Evolutionary conservation across 495 filamentous ascomycete species (phyloP), one percentile per base, ranked within the genome.

Genomic region (Friedmanniomyces endolithicus): DNA sequence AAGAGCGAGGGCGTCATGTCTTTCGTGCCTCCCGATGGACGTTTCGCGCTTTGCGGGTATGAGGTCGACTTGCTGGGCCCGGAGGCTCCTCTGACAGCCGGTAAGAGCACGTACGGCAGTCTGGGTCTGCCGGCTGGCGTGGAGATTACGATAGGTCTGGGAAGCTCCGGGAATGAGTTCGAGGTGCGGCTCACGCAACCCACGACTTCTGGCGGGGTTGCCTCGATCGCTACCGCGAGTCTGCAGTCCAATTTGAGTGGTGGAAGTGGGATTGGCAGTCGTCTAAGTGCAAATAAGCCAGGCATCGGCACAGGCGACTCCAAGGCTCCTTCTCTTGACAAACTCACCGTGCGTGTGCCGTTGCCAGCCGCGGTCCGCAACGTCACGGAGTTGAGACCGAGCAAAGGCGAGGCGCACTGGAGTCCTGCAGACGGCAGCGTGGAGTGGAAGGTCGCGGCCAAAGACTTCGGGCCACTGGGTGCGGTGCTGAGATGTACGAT

Each of bases 41-140:
- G 86, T n/a, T 98, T 97, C 65, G 86, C 92, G 12, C 76, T 98
- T 9, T 88, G 88, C 24, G 89, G 90, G 3, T 98, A 98, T 63
- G 92, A 95, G 67, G 88, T 95, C 33, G 86, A 97, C 69, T 74
- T 98, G 22, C 74, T 98, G 22, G 66, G 65, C n/a, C 29, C 57
- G 7, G 60, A 60, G 14, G 59, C 58, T 20, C 56, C 64, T 3
- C 52, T 63, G 4, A 49, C 55, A 11, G 40, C 39, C 0, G 68
- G 52, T 4, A 55, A 58, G 31, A 56, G n/a, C 8, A 24, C 29
- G 9, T 59, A 70, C 19, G 68, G 81, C 47, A 85, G 80, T 63
- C 71, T 96, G 1, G 85, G 87, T 55, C 69, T 98, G 7, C 92
- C 92, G 0, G 86, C 90, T 0, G 76, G 75, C 24, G 72, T 95